Conservation (phyloP, 768 basidiomycete genomes). For the Erythrobasidium yunnanense region DNA sequence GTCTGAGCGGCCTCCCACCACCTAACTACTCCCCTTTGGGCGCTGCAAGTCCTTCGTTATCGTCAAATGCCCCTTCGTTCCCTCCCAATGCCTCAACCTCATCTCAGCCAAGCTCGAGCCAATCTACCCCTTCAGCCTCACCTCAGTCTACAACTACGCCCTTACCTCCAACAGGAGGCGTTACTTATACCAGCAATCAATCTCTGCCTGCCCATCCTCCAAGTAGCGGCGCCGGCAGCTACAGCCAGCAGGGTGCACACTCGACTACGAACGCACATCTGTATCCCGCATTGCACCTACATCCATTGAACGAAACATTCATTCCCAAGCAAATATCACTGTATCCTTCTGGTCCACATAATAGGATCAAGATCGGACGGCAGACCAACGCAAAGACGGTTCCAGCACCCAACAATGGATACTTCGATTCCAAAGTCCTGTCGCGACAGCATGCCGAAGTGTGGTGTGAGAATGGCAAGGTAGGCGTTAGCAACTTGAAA, state of each 20-base stretch:
- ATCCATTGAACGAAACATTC: slow-evolving; percentile 89
- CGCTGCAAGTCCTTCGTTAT: slow-evolving; percentile 4
- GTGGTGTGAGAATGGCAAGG: slow-evolving; percentile 60
- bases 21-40: slow-evolving; percentile 10
- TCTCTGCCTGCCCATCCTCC: not conserved
- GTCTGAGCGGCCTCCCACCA: not conserved
- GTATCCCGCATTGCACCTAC: slow-evolving; percentile 52
- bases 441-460: slow-evolving; percentile 93
- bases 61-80: slow-evolving; percentile 3
- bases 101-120: not conserved
- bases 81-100: not conserved
- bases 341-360: slow-evolving; percentile 46
- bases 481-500: not conserved
- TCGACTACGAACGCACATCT: not conserved
- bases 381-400: slow-evolving; percentile 93
- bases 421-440: slow-evolving; percentile 90
- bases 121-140: slow-evolving; percentile 15
- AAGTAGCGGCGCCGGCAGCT: not conserved
- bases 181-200: not conserved
- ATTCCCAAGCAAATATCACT: slow-evolving; percentile 88
- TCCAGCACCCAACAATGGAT: slow-evolving; percentile 81
- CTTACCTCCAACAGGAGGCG: not conserved
- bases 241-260: not conserved
- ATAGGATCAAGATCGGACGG: slow-evolving; percentile 59
- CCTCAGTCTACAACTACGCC: not conserved